Evolutionary conservation across 2,329 filamentous ascomycete genomes (phyloP).

Genomic region (Ophiostoma ulmi): DNA sequence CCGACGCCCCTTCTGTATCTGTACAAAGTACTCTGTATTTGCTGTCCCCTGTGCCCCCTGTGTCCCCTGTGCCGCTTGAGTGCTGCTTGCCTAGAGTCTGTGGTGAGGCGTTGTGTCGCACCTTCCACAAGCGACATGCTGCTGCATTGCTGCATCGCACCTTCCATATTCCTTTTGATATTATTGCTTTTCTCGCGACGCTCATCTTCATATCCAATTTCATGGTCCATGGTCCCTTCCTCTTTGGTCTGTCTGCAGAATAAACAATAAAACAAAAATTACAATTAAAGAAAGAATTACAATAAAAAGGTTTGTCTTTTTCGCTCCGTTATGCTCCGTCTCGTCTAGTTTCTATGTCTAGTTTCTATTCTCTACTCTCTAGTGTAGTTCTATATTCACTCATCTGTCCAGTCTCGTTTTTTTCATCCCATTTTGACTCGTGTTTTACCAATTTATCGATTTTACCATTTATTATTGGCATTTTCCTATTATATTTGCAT

Average conservation of each 20-base stretch:
- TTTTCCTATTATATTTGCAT: not conserved
- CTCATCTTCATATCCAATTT: not conserved
- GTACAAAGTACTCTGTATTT: no score
- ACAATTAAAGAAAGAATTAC: no score
- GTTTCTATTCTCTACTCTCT: not conserved
- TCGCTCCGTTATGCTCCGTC: not conserved
- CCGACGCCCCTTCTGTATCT: not conserved
- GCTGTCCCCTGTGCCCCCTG: no score
- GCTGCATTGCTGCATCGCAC: not conserved
- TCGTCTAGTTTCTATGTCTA: not conserved
- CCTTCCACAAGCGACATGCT: constrained; percentile 1
- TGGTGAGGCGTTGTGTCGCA: not conserved
- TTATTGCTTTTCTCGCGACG: not conserved
- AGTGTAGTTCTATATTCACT: no score
- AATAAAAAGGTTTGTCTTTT: not conserved
- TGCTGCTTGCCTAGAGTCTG: not conserved
- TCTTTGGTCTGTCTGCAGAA: not conserved
- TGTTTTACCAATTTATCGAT: constrained; percentile 3
- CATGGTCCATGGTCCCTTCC: not conserved
- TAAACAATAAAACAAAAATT: not conserved
- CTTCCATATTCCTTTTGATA: not conserved
- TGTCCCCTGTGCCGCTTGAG: not conserved
- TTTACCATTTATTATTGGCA: constrained; percentile 7
- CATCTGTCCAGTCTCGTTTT: no score
- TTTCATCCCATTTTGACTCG: not conserved